Evolutionary conservation across 2,329 filamentous ascomycete genomes (phyloP), one percentile per base, ranked within the genome.

Genomic region (Fulvia fulva): DNA sequence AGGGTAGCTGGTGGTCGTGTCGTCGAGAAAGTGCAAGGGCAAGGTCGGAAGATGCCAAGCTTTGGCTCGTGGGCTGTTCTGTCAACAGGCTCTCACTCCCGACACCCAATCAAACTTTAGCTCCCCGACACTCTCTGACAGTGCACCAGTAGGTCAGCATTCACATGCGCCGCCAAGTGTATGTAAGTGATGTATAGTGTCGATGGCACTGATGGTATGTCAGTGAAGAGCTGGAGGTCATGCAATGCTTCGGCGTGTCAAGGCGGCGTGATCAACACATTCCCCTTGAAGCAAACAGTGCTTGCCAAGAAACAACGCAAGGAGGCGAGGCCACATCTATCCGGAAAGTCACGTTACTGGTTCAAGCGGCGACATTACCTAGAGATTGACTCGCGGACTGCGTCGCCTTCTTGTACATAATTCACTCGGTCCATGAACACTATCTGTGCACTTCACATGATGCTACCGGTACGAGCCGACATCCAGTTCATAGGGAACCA

Each of bases 21-120:
- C 6, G 28, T 51, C 16, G 37, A 19, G 37, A 41, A 41, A 41
- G 37, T 30, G 46, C 45, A 25, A 21, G 16, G n/a, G 37, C 37
- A 41, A 41, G 37, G 37, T n/a, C 37, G 37, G n/a, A n/a, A n/a
- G 14, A 41, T n/a, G 37, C 37, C 37, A 41, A 41, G 37, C 37
- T 22, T 51, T 8, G 26, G n/a, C 23, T 51, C 46, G n/a, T 34
- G 28, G 9, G 28, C n/a, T 32, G 28, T 7, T 7, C 28, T 32
- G 28, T 51, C 49, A 51, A 51, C 49, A 51, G 37, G 49, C 49
- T 51, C 28, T 34, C 30, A 14, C 26, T 22, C 8, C n/a, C 49
- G 49, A 32, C 8, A 32, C 34, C 49, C 47, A 50, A 51, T 51
- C n/a, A 37, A 51, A 51, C 49, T 41, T 19, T 41, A 16, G 37